Evolutionary conservation across 257 asterid species (phyloP).

Genomic region (Solanum piurae): DNA sequence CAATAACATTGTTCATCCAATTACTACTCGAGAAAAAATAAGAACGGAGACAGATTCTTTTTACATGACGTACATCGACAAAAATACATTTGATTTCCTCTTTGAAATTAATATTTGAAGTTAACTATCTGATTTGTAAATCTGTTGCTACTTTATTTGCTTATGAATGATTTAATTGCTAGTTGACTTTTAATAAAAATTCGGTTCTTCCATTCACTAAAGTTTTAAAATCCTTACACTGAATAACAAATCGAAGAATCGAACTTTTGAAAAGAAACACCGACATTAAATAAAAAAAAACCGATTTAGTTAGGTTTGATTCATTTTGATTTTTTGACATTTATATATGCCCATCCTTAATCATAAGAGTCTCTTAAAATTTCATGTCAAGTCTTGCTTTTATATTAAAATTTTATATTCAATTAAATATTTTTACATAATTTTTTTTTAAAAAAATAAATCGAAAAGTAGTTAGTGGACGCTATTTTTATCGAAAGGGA

Average conservation of each 20-base stretch:
- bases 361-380: neutral
- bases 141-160: too few species aligned
- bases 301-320: too few species aligned
- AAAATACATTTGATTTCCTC: neutral
- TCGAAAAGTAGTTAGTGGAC: neutral
- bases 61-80: neutral
- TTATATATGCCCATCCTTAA: neutral
- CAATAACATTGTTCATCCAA: too few species aligned
- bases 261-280: too few species aligned
- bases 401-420: neutral
- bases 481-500: neutral
- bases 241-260: too few species aligned
- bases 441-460: neutral
- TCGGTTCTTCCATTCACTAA: neutral
- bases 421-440: neutral
- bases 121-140: too few species aligned
- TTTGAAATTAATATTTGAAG: neutral
- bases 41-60: too few species aligned
- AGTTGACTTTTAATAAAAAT: too few species aligned
- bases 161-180: too few species aligned
- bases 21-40: too few species aligned
- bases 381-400: neutral
- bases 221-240: neutral
- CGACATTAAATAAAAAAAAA: too few species aligned
- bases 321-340: neutral